Evolutionary conservation across 805 yeast genomes (phyloP).

Genomic region (Babjeviella inositovora): DNA sequence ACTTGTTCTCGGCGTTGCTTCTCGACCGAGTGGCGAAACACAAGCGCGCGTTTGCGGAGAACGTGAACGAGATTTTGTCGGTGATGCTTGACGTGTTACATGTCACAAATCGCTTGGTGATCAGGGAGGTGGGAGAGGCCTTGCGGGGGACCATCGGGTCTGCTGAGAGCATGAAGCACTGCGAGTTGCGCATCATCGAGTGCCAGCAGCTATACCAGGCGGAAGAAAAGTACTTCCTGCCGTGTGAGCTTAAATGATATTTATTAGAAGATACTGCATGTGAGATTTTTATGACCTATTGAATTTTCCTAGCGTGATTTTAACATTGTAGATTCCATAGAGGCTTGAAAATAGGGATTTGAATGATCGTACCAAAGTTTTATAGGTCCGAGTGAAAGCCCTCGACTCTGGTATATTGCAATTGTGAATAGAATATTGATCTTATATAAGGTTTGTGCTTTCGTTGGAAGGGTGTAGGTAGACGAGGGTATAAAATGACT

Average conservation of each 20-base stretch:
- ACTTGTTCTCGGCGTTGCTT: conserved; percentile 68
- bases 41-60: conserved; percentile 8
- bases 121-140: conserved; percentile 14
- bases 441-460: no score
- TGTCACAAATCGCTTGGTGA: conserved; percentile 24
- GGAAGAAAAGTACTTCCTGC: conserved; percentile 1
- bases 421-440: no score
- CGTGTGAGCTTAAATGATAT: conserved; percentile 1
- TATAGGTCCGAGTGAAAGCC: no score
- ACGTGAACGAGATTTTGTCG: conserved; percentile 38
- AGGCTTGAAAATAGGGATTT: no score
- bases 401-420: no score
- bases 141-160: conserved; percentile 39
- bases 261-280: no score
- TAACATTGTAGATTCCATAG: no score
- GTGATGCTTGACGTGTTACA: conserved; percentile 35
- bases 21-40: conserved; percentile 35
- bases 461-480: no score
- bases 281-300: no score
- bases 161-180: conserved; percentile 43
- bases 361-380: no score
- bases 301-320: no score
- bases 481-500: no score
- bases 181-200: conserved; percentile 58
- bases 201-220: conserved; percentile 19